Conservation (phyloP, 345 rosid genomes). For the Jatropha curcas region DNA sequence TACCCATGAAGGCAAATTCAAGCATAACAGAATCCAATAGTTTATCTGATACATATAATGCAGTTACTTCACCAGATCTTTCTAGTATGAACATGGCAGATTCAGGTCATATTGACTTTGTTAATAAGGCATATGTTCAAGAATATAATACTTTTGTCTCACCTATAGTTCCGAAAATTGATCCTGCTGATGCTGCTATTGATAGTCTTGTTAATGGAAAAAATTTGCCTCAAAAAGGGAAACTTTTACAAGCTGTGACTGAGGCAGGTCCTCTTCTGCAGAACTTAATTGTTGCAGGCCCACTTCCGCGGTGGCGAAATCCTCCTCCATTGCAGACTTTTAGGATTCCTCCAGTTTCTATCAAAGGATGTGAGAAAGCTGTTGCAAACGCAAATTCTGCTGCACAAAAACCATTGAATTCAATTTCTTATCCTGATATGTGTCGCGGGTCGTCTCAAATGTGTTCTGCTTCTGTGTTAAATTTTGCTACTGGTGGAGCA, state of each 20-base stretch:
- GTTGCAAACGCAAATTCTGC: constrained; percentile 13
- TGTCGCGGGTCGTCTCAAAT: constrained; percentile 33
- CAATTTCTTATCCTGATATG: constrained; percentile 21
- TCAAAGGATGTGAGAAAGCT: constrained; percentile 28
- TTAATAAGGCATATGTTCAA: constrained; percentile 30
- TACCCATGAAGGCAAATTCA: constrained; percentile 58
- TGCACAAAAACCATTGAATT: constrained; percentile 19
- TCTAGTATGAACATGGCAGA: constrained; percentile 55
- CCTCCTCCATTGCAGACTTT: constrained; percentile 78
- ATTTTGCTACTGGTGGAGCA: constrained; percentile 36
- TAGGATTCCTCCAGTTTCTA: constrained; percentile 56
- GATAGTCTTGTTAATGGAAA: constrained; percentile 56
- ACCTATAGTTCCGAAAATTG: constrained; percentile 32
- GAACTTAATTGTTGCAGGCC: constrained; percentile 82
- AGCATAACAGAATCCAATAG: constrained; percentile 83
- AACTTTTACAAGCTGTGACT: constrained; percentile 64
- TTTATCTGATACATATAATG: constrained; percentile 47
- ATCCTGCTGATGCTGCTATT: constrained; percentile 42
- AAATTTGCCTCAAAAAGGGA: constrained; percentile 66
- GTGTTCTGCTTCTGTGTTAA: constrained; percentile 59
- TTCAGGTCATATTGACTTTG: constrained; percentile 29
- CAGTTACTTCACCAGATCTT: constrained; percentile 70
- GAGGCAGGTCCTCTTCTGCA: constrained; percentile 83
- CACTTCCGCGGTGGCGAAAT: constrained; percentile 88
- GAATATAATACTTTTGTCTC: constrained; percentile 19